A percentile compares a stretch with the other conserved stretches of the same genome.
Evolutionary conservation across 495 filamentous ascomycete species (phyloP).

Genomic region (Xylaria grammica): DNA sequence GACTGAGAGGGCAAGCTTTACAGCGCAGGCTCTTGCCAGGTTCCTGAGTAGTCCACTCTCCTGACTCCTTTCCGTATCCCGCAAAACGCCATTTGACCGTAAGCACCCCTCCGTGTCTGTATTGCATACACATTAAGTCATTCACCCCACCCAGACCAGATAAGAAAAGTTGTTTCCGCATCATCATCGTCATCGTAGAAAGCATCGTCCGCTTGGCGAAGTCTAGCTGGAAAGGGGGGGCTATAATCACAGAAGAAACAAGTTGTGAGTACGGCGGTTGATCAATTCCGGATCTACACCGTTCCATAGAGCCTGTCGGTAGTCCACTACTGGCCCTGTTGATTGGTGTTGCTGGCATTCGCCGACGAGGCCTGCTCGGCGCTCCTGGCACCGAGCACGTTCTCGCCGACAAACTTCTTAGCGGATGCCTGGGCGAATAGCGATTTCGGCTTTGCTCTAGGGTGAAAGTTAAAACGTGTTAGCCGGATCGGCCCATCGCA

Average conservation of each 20-base stretch:
- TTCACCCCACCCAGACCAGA: neutral
- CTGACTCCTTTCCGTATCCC: conserved; percentile 11
- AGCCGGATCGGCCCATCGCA: neutral
- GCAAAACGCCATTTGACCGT: conserved; percentile 17
- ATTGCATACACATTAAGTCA: neutral
- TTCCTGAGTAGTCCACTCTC: neutral
- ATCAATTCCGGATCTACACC: neutral
- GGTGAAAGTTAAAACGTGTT: neutral
- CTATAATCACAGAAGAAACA: conserved; percentile 13
- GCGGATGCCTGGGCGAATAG: conserved; percentile 65
- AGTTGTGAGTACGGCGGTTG: conserved; percentile 17
- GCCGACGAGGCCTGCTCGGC: conserved; percentile 13
- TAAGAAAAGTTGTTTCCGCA: neutral
- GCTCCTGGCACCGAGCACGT: conserved; percentile 34
- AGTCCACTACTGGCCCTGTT: neutral
- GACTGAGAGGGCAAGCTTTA: neutral
- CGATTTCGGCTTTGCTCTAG: conserved; percentile 65
- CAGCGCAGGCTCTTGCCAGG: neutral
- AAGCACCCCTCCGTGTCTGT: neutral
- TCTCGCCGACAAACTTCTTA: conserved; percentile 56
- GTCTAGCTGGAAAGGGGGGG: neutral
- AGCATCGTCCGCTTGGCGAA: neutral
- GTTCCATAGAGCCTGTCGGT: neutral
- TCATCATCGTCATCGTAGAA: neutral
- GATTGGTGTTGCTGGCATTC: neutral